phyloP scores from a whole-genome alignment of 116 monocot genomes.

The Dioscorea cayenensis region DNA sequence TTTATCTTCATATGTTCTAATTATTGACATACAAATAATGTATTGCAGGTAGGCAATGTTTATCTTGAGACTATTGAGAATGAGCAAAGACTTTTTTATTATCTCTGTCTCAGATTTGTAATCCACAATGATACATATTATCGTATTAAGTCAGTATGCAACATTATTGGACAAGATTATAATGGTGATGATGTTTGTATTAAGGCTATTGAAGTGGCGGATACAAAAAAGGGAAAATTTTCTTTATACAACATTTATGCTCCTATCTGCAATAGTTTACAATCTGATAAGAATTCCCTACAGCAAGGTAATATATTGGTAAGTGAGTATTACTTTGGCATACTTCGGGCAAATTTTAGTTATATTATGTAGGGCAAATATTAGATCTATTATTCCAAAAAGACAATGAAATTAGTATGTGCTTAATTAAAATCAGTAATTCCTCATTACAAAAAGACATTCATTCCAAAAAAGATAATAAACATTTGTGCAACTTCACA shows the following conservation, averaged over 20 bases:
- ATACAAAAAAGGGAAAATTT: background rate
- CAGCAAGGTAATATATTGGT: background rate
- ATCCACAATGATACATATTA: background rate
- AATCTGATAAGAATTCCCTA: background rate
- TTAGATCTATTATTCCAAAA: too few relatives aligned
- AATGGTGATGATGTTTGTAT: background rate
- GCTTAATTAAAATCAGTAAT: too few relatives aligned
- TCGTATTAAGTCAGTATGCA: background rate
- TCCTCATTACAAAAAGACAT: too few relatives aligned
- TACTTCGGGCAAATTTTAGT: too few relatives aligned
- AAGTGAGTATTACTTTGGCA: background rate
- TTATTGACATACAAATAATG: background rate
- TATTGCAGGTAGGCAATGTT: slow-evolving; percentile 3
- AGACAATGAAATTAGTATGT: too few relatives aligned
- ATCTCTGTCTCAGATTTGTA: background rate
- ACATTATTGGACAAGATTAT: background rate
- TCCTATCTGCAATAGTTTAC: background rate
- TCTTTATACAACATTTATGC: slow-evolving; percentile 1
- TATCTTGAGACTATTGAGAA: background rate
- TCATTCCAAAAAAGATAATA: too few relatives aligned
- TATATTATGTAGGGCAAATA: too few relatives aligned
- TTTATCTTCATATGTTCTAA: too few relatives aligned
- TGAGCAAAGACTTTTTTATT: background rate
- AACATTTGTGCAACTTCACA: too few relatives aligned
- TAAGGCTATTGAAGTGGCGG: background rate